Percentiles rank a stretch among this genome's conserved stretches.
Evolutionary conservation across 805 yeast genomes (phyloP).

Genomic region (Lipomyces chichibuensis): DNA sequence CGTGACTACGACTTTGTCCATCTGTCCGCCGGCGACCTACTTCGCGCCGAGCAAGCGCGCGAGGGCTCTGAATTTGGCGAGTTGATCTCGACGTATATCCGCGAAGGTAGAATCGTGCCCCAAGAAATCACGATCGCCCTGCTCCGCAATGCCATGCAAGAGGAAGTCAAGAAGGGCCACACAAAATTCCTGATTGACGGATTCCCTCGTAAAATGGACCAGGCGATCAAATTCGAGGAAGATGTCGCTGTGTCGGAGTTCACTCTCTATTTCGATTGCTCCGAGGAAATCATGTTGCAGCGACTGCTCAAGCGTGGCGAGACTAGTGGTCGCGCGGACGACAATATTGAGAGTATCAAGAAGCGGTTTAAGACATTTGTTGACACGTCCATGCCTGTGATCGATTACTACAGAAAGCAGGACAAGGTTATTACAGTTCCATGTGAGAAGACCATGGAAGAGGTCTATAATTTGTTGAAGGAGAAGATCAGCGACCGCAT

Average conservation of each 20-base stretch:
- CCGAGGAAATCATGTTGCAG: conserved; percentile 78
- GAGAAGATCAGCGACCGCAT: conserved; percentile 56
- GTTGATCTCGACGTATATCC: conserved; percentile 78
- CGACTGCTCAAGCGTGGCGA: conserved; percentile 89
- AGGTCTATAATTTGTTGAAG: conserved; percentile 68
- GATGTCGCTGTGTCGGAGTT: conserved; percentile 49
- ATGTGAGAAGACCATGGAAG: conserved; percentile 80
- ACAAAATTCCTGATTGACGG: conserved; percentile 86
- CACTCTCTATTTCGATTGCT: conserved; percentile 56
- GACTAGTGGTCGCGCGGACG: conserved; percentile 93
- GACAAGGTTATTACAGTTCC: conserved; percentile 75
- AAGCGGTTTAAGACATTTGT: conserved; percentile 85
- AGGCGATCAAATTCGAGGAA: conserved; percentile 90
- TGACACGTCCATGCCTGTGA: conserved; percentile 93
- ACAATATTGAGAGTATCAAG: conserved; percentile 84
- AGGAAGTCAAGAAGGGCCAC: conserved; percentile 43
- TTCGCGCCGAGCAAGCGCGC: conserved; percentile 88
- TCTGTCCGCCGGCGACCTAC: conserved; percentile 92
- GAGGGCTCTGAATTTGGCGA: conserved; percentile 82
- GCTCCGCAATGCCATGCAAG: conserved; percentile 75
- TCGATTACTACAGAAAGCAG: conserved; percentile 60
- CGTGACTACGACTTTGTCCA: conserved; percentile 80
- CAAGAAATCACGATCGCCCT: conserved; percentile 86
- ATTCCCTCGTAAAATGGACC: conserved; percentile 98
- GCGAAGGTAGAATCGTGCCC: conserved; percentile 90